Conservation (phyloP, 805 yeast species). For the Saccharomycopsis guyanensis region DNA sequence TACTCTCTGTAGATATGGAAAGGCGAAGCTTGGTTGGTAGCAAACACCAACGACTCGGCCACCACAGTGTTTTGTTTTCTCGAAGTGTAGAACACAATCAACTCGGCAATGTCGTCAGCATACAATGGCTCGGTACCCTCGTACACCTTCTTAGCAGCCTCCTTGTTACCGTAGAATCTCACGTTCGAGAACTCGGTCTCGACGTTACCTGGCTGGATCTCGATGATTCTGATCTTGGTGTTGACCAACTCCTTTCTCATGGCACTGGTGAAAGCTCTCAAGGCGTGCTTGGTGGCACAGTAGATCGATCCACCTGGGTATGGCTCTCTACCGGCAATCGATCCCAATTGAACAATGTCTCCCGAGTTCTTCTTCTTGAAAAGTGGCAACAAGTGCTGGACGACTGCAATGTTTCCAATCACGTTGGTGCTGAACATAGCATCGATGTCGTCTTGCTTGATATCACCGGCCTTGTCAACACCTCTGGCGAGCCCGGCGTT, state of each 20-base stretch:
- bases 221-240: constrained; percentile 60
- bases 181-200: constrained; percentile 69
- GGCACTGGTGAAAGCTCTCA: constrained; percentile 62
- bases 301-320: constrained; percentile 75
- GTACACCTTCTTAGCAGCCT: constrained; percentile 57
- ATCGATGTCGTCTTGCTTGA: constrained; percentile 54
- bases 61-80: constrained; percentile 58
- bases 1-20: constrained; percentile 42
- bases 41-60: constrained; percentile 74
- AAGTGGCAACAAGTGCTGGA: constrained; percentile 69
- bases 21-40: constrained; percentile 82
- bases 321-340: constrained; percentile 73
- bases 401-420: constrained; percentile 71
- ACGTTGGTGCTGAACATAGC: constrained; percentile 85
- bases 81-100: constrained; percentile 58
- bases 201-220: constrained; percentile 72
- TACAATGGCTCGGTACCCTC: constrained; percentile 60
- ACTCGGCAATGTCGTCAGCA: constrained; percentile 70
- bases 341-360: constrained; percentile 68
- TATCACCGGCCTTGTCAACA: constrained; percentile 63
- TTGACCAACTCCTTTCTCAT: constrained; percentile 49
- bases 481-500: constrained; percentile 60
- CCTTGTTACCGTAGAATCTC: constrained; percentile 55
- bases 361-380: constrained; percentile 66
- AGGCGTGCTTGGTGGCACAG: constrained; percentile 69